Evolutionary conservation across 2,329 filamentous ascomycete species (phyloP), one percentile per base, ranked within the genome.

Genomic region (Plectosphaerella plurivora): DNA sequence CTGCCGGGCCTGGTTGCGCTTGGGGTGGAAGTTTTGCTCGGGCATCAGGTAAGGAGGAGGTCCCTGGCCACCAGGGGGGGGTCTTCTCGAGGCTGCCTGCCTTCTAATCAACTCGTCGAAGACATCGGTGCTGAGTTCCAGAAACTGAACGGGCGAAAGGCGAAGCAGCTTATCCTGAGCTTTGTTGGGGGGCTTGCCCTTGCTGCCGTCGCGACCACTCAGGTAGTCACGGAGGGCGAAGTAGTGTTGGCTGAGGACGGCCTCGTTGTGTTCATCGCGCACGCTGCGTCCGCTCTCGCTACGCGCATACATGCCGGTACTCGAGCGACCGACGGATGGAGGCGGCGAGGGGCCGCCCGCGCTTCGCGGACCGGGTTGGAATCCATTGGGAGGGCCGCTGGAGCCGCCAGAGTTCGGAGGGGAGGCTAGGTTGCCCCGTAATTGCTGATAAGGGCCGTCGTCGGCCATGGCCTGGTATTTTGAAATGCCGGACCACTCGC

Each of bases 71-170:
- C 72, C 71, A 22, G 76, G 75, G 20, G 79, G 74, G 15, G 77
- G 74, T 51, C 74, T 73, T 55, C 82, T 73, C 51, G 79, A 79
- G 49, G 78, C 78, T 59, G 88, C 82, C 69, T 97, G 92, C 58
- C 94, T 84, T 54, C 94, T 87, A 60, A 95, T 79, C 59, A 97
- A 78, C 73, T 99, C 94, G 70, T 99, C 94, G 72, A 89, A 97
- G 41, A 99, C 93, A 72, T 99, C 94, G 53, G 93, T 97, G 71
- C 92, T 97, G 57, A 99, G 81, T 73, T 99, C 94, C 70, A 96
- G 91, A 69, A 99, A 97, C 69, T 99, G 94, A 25, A 96, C 90
- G 1, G 88, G 78, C 1, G 92, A 96, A 49, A 99, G 80, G 54
- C 93, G 85, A 55, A 97, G 79, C 53, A 97, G 79, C 77, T 99